Evolutionary conservation across 805 yeast genomes (phyloP).

Genomic region (Cyberlindnera petersonii): DNA sequence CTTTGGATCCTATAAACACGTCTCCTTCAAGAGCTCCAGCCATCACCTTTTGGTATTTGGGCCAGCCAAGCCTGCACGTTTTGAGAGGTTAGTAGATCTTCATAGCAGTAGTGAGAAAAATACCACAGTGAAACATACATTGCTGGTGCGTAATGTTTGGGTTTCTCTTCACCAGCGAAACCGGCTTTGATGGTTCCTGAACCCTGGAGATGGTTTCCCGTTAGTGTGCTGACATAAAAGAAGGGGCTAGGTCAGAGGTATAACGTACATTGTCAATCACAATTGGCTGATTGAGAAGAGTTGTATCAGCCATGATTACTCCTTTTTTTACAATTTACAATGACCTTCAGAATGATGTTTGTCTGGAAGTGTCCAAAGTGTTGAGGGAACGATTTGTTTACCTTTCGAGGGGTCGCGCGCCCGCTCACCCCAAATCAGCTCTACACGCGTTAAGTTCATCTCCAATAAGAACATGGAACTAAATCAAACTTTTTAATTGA

Average conservation of each 20-base stretch:
- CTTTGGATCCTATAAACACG: conserved; percentile 68
- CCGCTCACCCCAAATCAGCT: too few species aligned
- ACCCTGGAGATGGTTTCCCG: conserved; percentile 53
- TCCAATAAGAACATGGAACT: too few species aligned
- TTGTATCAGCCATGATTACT: conserved; percentile 10
- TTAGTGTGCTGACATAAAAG: conserved; percentile 3
- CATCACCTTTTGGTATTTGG: conserved; percentile 81
- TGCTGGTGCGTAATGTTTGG: conserved; percentile 60
- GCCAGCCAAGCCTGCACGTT: conserved; percentile 65
- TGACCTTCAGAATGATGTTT: too few species aligned
- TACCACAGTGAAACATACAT: conserved; percentile 30
- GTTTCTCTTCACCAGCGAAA: conserved; percentile 87
- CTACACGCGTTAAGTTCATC: too few species aligned
- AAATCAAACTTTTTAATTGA: too few species aligned
- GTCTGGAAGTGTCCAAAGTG: too few species aligned
- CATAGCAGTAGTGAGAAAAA: background rate
- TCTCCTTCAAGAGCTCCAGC: conserved; percentile 66
- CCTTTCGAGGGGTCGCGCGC: conserved; percentile 3
- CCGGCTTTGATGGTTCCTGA: conserved; percentile 85
- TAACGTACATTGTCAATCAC: conserved; percentile 60
- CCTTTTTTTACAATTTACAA: background rate
- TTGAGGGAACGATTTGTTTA: conserved; percentile 8
- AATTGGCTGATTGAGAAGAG: conserved; percentile 62
- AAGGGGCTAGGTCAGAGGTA: background rate
- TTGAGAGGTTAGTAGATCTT: background rate